Conservation (phyloP, 495 filamentous ascomycete genomes). For the Lasiosphaeriaceae sp. region DNA sequence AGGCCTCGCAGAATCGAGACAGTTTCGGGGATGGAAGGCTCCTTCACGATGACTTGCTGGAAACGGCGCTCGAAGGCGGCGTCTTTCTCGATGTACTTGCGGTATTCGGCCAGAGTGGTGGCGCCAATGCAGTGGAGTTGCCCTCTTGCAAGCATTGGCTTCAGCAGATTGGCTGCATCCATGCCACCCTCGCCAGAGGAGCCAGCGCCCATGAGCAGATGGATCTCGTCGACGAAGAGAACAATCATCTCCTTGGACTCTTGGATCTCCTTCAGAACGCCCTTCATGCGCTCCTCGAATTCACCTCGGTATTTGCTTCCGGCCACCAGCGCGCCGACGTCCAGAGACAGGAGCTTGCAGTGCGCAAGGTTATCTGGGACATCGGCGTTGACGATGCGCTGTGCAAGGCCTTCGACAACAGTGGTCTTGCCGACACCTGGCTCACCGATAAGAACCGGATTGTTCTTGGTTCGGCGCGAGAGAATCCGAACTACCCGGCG, state of each 20-base stretch:
- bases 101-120: conserved; percentile 90
- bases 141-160: conserved; percentile 94
- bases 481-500: conserved; percentile 90
- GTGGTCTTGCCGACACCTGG: conserved; percentile 99
- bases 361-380: conserved; percentile 92
- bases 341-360: conserved; percentile 88
- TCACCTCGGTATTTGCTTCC: conserved; percentile 98
- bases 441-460: conserved; percentile 89
- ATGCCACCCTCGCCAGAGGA: conserved; percentile 92
- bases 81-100: conserved; percentile 99
- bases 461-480: conserved; percentile 95
- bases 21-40: conserved; percentile 82
- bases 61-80: conserved; percentile 96
- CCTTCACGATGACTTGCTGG: conserved; percentile 95
- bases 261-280: conserved; percentile 92
- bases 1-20: conserved; percentile 94
- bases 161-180: conserved; percentile 96
- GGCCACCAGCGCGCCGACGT: conserved; percentile 91
- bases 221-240: conserved; percentile 97
- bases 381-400: conserved; percentile 91
- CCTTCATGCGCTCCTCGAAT: conserved; percentile 99
- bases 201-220: conserved; percentile 96
- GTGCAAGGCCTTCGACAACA: conserved; percentile 94
- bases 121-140: conserved; percentile 98
- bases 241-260: conserved; percentile 97